Conservation (phyloP, 352 stramenopile genomes). For the Pythium rishiriense region DNA sequence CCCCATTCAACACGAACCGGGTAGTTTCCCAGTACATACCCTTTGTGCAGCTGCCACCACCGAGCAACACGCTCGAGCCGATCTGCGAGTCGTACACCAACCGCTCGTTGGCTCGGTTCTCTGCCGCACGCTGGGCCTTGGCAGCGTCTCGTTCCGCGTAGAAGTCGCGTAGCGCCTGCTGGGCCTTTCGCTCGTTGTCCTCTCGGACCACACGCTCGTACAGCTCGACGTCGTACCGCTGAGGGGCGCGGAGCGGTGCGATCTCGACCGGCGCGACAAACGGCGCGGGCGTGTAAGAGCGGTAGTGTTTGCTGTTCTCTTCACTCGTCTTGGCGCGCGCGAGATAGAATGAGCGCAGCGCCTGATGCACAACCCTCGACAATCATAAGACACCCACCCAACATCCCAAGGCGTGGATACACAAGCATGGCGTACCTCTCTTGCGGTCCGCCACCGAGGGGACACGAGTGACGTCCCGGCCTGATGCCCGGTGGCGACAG, state of each 20-base stretch:
- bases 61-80: slow-evolving; percentile 6
- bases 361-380: no score
- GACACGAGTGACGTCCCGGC: background rate
- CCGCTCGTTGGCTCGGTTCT: slow-evolving; percentile 26
- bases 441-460: slow-evolving; percentile 13
- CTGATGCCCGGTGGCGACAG: background rate
- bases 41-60: background rate
- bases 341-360: slow-evolving; percentile 58
- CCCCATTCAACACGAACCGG: slow-evolving; percentile 13
- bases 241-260: slow-evolving; percentile 32
- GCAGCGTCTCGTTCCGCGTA: slow-evolving; percentile 20
- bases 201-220: slow-evolving; percentile 22
- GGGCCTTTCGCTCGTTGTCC: slow-evolving; percentile 25
- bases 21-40: slow-evolving; percentile 22
- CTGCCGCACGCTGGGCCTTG: slow-evolving; percentile 9
- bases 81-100: slow-evolving; percentile 24
- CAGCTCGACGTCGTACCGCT: slow-evolving; percentile 23
- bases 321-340: slow-evolving; percentile 51
- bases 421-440: slow-evolving; percentile 11
- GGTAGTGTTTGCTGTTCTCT: slow-evolving; percentile 40
- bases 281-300: slow-evolving; percentile 21
- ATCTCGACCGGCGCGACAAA: slow-evolving; percentile 23
- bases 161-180: slow-evolving; percentile 15
- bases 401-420: background rate
- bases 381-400: background rate